Base-by-base conservation (phyloP, 192 early-diverging fungal genomes). In the Paraglomus occultum region DNA sequence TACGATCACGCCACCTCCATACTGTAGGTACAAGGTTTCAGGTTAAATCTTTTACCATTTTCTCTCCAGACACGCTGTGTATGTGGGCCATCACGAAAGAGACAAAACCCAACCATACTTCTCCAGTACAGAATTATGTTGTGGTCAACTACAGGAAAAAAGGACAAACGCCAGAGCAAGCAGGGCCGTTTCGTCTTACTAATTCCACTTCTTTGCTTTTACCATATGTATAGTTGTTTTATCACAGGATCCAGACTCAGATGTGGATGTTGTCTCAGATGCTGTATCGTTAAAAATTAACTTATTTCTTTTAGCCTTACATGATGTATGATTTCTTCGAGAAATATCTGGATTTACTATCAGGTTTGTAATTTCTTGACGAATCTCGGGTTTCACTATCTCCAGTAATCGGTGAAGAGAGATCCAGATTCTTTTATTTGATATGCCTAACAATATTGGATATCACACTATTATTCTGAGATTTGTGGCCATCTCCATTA, bases 271-370 rank as follows among this genome's bases (percentile, higher is more conserved):
- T n/a, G n/a, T n/a, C n/a, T 51, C 54, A 57, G 54, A 18, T 57
- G 54, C 54, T 1, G 54, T 57, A 57, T 57, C 6, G 38, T 57
- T 57, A 51, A 59, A 59, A 59, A 59, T 59, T 59, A 15, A 1
- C 6, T 59, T 59, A 2, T 59, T 64, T 64, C 61, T 60, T 38
- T 60, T 64, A 64, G 61, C 61, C 45, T 64, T 64, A 23, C 44
- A 59, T 59, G 57, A 6, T 59, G 57, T 59, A 59, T 7, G 31
- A 39, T 59, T 59, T 59, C 31, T 59, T 38, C n/a, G 57, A 59
- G 31, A 59, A 59, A 59, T 59, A 59, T 59, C n/a, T 0, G 31
- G 57, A 6, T 59, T 59, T 22, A 7, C 57, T 59, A 59, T 47
- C 18, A 6, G 1, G 45, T 64, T 18, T 17, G 47, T 64, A 64